These are phyloP conservation scores for Paraphoma chrysanthemicola DNA, from an alignment of 2,329 filamentous ascomycete genomes.

Conservation along the genomic window DNA sequence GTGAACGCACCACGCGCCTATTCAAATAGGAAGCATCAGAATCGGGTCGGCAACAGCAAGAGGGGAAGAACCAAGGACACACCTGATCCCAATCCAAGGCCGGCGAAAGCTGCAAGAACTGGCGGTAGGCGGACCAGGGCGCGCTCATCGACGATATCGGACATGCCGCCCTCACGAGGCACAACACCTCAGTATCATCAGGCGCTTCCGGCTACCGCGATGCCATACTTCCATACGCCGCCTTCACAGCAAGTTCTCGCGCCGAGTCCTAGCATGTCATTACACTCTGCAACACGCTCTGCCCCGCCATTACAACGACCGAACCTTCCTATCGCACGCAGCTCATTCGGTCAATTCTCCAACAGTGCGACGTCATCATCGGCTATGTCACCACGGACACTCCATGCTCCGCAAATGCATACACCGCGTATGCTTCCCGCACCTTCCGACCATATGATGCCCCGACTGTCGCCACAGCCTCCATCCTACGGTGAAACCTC, in stretches of 20 bases:
- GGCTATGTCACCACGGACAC: not conserved
- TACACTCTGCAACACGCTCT: not conserved
- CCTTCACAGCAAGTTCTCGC: not conserved
- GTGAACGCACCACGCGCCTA: conserved; percentile 46
- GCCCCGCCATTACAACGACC: not conserved
- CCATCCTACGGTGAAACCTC: conserved; percentile 1
- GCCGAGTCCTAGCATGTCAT: not conserved
- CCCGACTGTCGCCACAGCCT: conserved; percentile 8
- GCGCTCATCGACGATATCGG: conserved; percentile 11
- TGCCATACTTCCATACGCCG: conserved; percentile 9
- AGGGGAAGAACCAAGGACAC: conserved; percentile 30
- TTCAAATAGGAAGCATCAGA: conserved; percentile 41
- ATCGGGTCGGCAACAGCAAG: conserved; percentile 44
- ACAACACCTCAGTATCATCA: conserved; percentile 11
- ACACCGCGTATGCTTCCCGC: conserved; percentile 10
- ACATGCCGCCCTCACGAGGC: conserved; percentile 6
- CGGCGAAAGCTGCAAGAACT: conserved; percentile 15
- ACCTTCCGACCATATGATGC: conserved; percentile 1
- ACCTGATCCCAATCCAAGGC: conserved; percentile 4
- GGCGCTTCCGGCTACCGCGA: not conserved
- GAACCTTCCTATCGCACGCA: not conserved
- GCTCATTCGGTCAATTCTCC: conserved; percentile 6
- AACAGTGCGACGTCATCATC: conserved; percentile 2
- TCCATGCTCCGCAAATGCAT: not conserved
- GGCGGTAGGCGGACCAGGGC: conserved; percentile 6